These are phyloP conservation scores for Phlegmacium glaucopus DNA, from an alignment of 768 basidiomycete genomes.

Conservation along the genomic window DNA sequence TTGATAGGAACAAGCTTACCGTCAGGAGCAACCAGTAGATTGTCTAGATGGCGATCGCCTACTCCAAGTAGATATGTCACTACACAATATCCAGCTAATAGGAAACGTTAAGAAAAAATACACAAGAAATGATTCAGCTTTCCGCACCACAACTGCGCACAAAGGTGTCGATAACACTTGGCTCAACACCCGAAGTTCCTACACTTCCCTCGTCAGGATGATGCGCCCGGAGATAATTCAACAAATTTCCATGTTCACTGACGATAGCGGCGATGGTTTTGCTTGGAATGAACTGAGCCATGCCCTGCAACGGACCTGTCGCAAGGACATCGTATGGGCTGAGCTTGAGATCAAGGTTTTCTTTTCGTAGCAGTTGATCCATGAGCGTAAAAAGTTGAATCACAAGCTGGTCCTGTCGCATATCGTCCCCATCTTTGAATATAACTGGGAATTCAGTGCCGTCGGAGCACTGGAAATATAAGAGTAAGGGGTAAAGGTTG, in stretches of 20 bases:
- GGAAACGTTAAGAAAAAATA: slow-evolving; percentile 3
- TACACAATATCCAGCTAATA: slow-evolving; percentile 94
- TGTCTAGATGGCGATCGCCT: slow-evolving; percentile 96
- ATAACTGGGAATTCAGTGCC: slow-evolving; percentile 90
- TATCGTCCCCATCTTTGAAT: slow-evolving; percentile 98
- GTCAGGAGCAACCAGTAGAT: slow-evolving; percentile 88
- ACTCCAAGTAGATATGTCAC: slow-evolving; percentile 96
- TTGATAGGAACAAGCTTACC: slow-evolving; percentile 24
- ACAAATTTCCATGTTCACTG: slow-evolving; percentile 82
- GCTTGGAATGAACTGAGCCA: slow-evolving; percentile 95
- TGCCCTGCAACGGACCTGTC: slow-evolving; percentile 88
- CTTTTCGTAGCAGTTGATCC: slow-evolving; percentile 90
- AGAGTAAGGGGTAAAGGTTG: slow-evolving; percentile 86
- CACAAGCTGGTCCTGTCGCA: slow-evolving; percentile 97
- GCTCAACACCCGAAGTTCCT: slow-evolving; percentile 93
- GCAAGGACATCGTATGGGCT: slow-evolving; percentile 92
- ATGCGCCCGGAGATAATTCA: slow-evolving; percentile 83
- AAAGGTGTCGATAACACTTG: slow-evolving; percentile 92
- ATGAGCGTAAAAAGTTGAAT: slow-evolving; percentile 98
- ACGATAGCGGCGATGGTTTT: slow-evolving; percentile 95
- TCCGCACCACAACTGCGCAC: slow-evolving; percentile 89
- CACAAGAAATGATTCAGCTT: neutral
- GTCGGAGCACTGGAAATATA: slow-evolving; percentile 86
- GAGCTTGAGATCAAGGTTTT: slow-evolving; percentile 90
- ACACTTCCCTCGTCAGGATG: slow-evolving; percentile 94